A percentile compares a stretch with the other conserved stretches of the same genome.
Conservation (phyloP, 768 basidiomycete species). For the Rhodotorula graminis region DNA sequence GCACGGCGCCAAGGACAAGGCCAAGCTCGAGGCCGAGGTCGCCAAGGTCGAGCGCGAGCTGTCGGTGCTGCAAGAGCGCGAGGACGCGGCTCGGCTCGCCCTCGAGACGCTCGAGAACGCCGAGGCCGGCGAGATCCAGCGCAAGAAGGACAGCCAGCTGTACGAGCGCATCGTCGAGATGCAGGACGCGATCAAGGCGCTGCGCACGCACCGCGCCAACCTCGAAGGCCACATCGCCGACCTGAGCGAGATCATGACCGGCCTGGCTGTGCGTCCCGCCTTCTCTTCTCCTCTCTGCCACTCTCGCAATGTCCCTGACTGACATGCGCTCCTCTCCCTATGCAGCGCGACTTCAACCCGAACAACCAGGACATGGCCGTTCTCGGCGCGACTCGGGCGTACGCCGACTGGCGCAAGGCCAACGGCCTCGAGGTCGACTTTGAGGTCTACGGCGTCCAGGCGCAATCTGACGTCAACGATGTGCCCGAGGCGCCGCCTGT, state of each 20-base stretch:
- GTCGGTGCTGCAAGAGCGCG: conserved; percentile 40
- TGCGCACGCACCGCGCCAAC: conserved; percentile 66
- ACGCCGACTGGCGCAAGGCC: conserved; percentile 57
- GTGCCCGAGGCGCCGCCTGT: background rate
- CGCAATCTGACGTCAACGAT: conserved; percentile 34
- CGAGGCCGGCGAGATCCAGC: conserved; percentile 72
- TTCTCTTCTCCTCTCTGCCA: background rate
- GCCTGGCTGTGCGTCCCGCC: conserved; percentile 50
- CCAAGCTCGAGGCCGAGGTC: conserved; percentile 65
- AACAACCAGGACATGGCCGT: conserved; percentile 99
- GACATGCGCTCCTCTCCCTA: no score
- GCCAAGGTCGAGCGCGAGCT: conserved; percentile 59
- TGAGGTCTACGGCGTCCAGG: conserved; percentile 24
- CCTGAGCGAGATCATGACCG: conserved; percentile 74
- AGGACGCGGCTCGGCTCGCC: conserved; percentile 67
- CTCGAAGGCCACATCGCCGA: conserved; percentile 69
- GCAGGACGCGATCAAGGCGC: conserved; percentile 66
- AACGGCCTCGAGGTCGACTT: conserved; percentile 52
- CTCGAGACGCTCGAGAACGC: conserved; percentile 72
- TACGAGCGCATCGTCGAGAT: conserved; percentile 71
- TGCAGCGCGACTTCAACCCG: conserved; percentile 82
- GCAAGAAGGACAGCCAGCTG: conserved; percentile 74
- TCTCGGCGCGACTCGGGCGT: conserved; percentile 89
- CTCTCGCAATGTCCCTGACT: no score
- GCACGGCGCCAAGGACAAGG: conserved; percentile 84